Conservation (phyloP, 2,329 filamentous ascomycete species). For the Fusarium ramigenum region DNA sequence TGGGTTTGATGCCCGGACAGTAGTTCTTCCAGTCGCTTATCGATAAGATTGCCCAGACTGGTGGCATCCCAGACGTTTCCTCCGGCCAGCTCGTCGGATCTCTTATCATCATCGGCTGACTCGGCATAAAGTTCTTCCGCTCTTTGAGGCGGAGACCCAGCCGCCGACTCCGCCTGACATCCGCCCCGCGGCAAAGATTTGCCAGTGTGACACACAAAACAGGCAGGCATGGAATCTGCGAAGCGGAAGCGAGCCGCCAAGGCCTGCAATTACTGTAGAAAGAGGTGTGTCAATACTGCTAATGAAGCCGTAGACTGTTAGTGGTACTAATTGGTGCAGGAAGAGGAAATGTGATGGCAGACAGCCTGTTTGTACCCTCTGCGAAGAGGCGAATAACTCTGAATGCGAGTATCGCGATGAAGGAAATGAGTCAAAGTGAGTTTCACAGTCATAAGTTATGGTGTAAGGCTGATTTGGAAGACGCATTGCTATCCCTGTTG, state of each 20-base stretch:
- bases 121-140: not conserved
- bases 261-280: conserved; percentile 37
- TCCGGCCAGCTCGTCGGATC: too few species aligned
- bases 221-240: conserved; percentile 26
- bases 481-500: not conserved
- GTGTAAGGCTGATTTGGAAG: not conserved
- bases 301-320: not conserved
- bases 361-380: conserved; percentile 31
- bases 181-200: conserved; percentile 32
- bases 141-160: conserved; percentile 20
- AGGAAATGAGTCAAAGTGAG: conserved; percentile 1
- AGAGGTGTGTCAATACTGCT: conserved; percentile 9
- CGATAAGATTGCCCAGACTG: not conserved
- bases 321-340: not conserved
- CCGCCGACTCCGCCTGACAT: conserved; percentile 21
- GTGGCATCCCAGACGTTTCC: too few species aligned
- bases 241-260: conserved; percentile 40
- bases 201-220: not conserved
- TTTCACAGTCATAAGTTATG: rapidly evolving
- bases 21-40: rapidly evolving
- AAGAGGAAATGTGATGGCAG: conserved; percentile 36
- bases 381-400: conserved; percentile 32
- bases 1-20: not conserved
- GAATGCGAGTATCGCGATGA: conserved; percentile 35
- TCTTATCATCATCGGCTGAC: not conserved